Percentiles rank a stretch among this genome's conserved stretches.
phyloP scores from a whole-genome alignment of 768 basidiomycete genomes.

The Termitomyces sp. region DNA sequence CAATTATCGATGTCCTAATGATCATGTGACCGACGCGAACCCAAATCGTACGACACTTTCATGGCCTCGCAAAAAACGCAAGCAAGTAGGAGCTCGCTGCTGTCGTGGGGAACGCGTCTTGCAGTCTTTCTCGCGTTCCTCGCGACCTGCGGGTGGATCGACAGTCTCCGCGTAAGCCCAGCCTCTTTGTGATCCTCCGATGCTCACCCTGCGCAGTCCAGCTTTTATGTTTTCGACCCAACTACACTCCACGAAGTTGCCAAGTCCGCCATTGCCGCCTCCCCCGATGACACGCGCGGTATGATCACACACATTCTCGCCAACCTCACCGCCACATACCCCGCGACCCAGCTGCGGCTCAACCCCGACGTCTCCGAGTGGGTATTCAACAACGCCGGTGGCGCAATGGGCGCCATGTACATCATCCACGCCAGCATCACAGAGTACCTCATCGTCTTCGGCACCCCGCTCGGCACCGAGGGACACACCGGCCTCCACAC shows the following conservation, averaged over 20 bases:
- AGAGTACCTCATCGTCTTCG: conserved; percentile 95
- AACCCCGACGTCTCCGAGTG: conserved; percentile 69
- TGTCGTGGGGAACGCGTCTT: conserved; percentile 33
- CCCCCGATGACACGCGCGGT: conserved; percentile 57
- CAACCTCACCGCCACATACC: conserved; percentile 73
- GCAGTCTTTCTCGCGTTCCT: conserved; percentile 26
- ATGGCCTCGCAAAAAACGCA: conserved; percentile 9
- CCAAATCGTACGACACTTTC: no score
- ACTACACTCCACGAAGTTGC: conserved; percentile 65
- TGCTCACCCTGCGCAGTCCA: conserved; percentile 12
- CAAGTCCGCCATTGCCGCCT: conserved; percentile 61
- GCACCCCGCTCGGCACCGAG: conserved; percentile 94
- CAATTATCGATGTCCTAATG: no score
- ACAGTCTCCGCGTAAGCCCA: conserved; percentile 53
- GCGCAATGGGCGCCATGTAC: conserved; percentile 98
- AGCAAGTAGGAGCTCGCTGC: conserved; percentile 1
- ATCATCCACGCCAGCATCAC: conserved; percentile 95
- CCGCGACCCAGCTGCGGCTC: conserved; percentile 46
- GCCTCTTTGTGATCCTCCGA: not conserved
- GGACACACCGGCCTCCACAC: conserved; percentile 93
- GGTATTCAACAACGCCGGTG: conserved; percentile 97
- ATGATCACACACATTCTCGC: conserved; percentile 80
- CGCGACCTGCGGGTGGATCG: conserved; percentile 43
- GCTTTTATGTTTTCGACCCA: conserved; percentile 86
- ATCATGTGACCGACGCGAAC: no score